Base-by-base conservation (phyloP, 495 filamentous ascomycete genomes). In the Cercophora scortea region DNA sequence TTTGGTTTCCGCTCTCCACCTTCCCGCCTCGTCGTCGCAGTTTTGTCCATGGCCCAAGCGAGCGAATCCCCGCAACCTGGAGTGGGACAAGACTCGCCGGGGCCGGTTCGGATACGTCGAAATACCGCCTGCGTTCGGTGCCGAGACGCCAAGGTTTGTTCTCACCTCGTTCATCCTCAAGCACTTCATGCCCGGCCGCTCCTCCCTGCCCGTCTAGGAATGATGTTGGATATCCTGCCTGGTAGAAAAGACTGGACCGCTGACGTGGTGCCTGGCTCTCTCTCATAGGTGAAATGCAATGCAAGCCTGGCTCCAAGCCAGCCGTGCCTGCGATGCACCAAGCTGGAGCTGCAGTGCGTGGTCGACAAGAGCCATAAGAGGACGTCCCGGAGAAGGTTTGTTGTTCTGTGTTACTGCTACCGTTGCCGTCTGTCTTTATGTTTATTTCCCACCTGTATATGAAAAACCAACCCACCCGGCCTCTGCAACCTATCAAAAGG, bases 351-450 rank as follows among this genome's bases (percentile, higher is more conserved):
- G 34, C 58, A 64, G 11, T 75, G 72, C 39, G 60, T 75, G 4
- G 71, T 75, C 25, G 71, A 75, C 39, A 74, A 69, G 52, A 65
- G 66, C 54, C 69, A 75, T 48, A 75, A 74, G 57, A 63, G 72
- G 25, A 61, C 71, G 34, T 70, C 67, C 11, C 61, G 70, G 33
- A 60, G 66, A 56, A 74, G 70, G 69, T 71, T 57, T 32, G 62
- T 60, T 7, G 9, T n/a, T n/a, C 39, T 51, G 13, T 45, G 32
- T 38, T 25, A 38, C 42, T 12, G 19, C 25, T 25, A 5, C 25
- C 25, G 25, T 25, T 25, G 25, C 25, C 25, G 25, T 25, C 5
- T 25, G 5, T 25, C 25, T 25, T 25, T 5, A 25, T 25, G 25
- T 25, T 25, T 25, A 25, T 25, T 5, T 25, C n/a, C n/a, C n/a